These are phyloP conservation scores for Cytospora mali DNA, from an alignment of 2,329 filamentous ascomycete species.

Conservation along the genomic window DNA sequence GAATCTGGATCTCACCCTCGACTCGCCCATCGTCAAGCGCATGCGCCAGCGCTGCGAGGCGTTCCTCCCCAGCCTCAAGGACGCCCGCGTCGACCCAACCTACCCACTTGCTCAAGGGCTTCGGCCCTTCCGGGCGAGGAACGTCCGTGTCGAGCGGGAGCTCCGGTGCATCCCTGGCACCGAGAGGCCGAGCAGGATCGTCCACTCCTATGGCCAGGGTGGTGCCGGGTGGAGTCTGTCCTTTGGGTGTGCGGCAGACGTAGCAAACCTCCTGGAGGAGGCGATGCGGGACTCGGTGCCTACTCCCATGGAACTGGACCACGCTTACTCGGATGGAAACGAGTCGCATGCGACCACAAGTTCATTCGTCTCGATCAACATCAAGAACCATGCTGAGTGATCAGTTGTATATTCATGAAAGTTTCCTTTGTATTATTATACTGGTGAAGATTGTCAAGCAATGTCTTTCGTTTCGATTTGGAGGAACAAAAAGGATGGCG, in stretches of 20 bases:
- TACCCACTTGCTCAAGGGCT: conserved; percentile 49
- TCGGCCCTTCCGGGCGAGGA: conserved; percentile 43
- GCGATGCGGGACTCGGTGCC: conserved; percentile 32
- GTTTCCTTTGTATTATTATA: too few relatives aligned
- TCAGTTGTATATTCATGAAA: not conserved
- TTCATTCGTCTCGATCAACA: conserved; percentile 16
- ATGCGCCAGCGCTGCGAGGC: conserved; percentile 48
- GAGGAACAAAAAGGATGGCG: too few relatives aligned
- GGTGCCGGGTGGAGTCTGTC: conserved; percentile 47
- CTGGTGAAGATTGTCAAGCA: too few relatives aligned
- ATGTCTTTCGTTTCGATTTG: too few relatives aligned
- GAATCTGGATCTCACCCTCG: conserved; percentile 42
- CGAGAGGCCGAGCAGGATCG: conserved; percentile 38
- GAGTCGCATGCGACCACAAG: conserved; percentile 19
- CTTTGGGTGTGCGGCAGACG: conserved; percentile 44
- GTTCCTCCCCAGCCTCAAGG: conserved; percentile 45
- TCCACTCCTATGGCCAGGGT: conserved; percentile 50
- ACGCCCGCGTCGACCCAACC: conserved; percentile 42
- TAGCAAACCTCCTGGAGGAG: conserved; percentile 40
- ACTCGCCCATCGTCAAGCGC: conserved; percentile 42
- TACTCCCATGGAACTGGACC: conserved; percentile 29
- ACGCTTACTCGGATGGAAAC: conserved; percentile 19
- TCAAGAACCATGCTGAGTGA: conserved; percentile 11
- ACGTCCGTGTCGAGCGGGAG: conserved; percentile 49
- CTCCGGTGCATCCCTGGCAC: conserved; percentile 32